phyloP scores from a whole-genome alignment of 768 basidiomycete species.

The Neoboletus magnificus region DNA sequence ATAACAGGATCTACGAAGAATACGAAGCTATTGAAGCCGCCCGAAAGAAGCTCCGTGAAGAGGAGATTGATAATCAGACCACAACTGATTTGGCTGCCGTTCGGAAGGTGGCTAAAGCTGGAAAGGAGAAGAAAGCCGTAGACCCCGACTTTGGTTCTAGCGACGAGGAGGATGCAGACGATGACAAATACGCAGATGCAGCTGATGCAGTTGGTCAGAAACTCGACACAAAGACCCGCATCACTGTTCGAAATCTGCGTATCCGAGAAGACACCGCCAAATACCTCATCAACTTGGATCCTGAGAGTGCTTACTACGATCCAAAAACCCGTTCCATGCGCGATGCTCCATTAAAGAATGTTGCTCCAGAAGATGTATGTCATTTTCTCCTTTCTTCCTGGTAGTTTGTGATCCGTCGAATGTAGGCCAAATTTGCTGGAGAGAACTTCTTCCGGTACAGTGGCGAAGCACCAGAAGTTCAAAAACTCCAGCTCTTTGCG shows the following conservation, averaged over 20 bases:
- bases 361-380: constrained; percentile 85
- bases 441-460: constrained; percentile 93
- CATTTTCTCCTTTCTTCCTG: neutral
- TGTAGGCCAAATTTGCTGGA: constrained; percentile 84
- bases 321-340: constrained; percentile 99
- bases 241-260: constrained; percentile 96
- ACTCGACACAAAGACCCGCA: constrained; percentile 95
- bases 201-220: constrained; percentile 98
- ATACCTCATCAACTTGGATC: constrained; percentile 95
- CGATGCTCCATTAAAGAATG: constrained; percentile 80
- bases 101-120: constrained; percentile 91
- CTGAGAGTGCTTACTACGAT: constrained; percentile 95
- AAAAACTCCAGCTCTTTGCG: constrained; percentile 91
- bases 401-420: constrained; percentile 1
- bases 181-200: constrained; percentile 97
- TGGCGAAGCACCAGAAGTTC: constrained; percentile 91
- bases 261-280: constrained; percentile 99
- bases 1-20: constrained; percentile 87
- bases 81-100: constrained; percentile 89
- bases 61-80: constrained; percentile 97
- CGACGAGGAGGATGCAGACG: constrained; percentile 93
- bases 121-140: constrained; percentile 61
- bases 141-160: constrained; percentile 96
- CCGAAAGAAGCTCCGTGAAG: constrained; percentile 86
- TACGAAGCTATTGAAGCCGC: constrained; percentile 91